These are phyloP conservation scores for Colletotrichum godetiae DNA, from an alignment of 2,329 filamentous ascomycete genomes.

Conservation along the genomic window DNA sequence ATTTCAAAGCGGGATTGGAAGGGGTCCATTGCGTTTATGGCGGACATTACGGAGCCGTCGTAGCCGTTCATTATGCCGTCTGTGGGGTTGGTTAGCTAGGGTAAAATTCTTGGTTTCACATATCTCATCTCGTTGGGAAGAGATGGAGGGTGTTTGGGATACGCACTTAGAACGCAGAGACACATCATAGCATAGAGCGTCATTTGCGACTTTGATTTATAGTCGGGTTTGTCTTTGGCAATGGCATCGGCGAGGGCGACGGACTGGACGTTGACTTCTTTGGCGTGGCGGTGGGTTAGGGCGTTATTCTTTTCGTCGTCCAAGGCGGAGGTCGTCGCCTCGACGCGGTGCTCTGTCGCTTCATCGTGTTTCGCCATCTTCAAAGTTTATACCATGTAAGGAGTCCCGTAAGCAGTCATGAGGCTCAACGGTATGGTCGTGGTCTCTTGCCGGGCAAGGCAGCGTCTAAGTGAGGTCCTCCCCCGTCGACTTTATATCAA, in stretches of 20 bases:
- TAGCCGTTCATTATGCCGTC: conserved; percentile 34
- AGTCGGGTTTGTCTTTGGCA: conserved; percentile 37
- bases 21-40: conserved; percentile 37
- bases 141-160: too few species aligned
- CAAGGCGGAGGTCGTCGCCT: conserved; percentile 28
- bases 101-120: too few species aligned
- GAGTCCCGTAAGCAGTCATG: neutral
- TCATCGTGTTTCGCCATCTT: conserved; percentile 12
- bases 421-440: neutral
- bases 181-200: conserved; percentile 38
- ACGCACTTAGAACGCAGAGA: conserved; percentile 34
- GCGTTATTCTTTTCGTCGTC: conserved; percentile 20
- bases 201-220: conserved; percentile 29
- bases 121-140: too few species aligned
- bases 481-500: neutral
- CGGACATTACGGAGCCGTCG: conserved; percentile 36
- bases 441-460: neutral
- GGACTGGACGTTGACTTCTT: conserved; percentile 35
- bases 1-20: conserved; percentile 37
- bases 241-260: conserved; percentile 38
- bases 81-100: neutral
- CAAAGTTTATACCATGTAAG: neutral
- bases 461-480: neutral
- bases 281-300: conserved; percentile 20
- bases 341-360: conserved; percentile 5